Evolutionary conservation across 2,329 filamentous ascomycete species (phyloP), one percentile per base, ranked within the genome.

Genomic region (Fusarium euwallaceae): DNA sequence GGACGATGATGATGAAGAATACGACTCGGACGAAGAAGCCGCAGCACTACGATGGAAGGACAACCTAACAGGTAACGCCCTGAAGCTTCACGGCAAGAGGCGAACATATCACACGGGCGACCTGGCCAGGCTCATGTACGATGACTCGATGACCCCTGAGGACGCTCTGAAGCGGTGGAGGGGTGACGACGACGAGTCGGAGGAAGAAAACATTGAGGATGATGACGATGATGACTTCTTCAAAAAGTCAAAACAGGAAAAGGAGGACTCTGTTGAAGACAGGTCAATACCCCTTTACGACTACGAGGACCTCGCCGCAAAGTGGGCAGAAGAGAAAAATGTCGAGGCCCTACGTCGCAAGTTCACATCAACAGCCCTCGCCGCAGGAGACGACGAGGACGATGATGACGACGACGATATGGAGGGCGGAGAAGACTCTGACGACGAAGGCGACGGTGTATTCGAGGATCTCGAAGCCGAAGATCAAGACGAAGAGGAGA

Each of bases 101-200:
- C 90, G 91, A 48, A 89, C 92, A 17, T 98, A 94, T 79, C 91
- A 95, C 64, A 92, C 95, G 10, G 89, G 90, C 16, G 95, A 98
- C 79, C 89, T 99, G 34, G 94, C 95, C 1, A 92, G 94, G 75
- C 88, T 97, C 82, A 93, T 99, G 85, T 99, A 99, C 83, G 94
- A 98, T 77, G 90, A 94, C 43, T 91, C 92, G 12, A 84, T 99
- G 32, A 91, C 92, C 1, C 91, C 95, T 1, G 87, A 87, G 4
- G 92, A 97, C 67, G 94, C 95, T 1, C 85, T 98, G 43, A 89
- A 90, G 76, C 91, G 89, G 80, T 99, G 97, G 97, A 90, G 89
- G 68, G 95, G 95, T 2, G 90, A 93, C 45, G 86, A 87, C 1
- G 84, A 84, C 0, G 86, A 89, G 6, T 85, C 87, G 0, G 85